Evolutionary conservation across 352 stramenopile species (phyloP), one percentile per base, ranked within the genome.

Genomic region (Elongisporangium prolatum): DNA sequence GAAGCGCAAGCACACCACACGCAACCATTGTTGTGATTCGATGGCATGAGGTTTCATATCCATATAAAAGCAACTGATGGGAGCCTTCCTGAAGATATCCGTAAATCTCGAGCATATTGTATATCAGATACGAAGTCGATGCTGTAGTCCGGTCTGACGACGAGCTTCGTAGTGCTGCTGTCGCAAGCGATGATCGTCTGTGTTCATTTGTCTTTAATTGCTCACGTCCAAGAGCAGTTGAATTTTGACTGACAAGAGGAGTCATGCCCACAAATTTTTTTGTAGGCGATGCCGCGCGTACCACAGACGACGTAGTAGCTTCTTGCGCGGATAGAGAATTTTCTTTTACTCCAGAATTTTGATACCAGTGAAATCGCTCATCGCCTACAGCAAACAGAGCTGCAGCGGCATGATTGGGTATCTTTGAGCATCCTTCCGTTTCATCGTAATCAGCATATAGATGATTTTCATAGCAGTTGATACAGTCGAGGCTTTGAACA

Each of bases 341-440:
- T 0, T 64, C 62, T 60, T 70, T 81, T 0, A 65, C 38, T 2
- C 54, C 52, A 14, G 61, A 50, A 34, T 72, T 77, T 53, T 86
- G 69, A 28, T 89, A 83, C 80, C 78, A 88, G 28, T 88, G 78
- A 52, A 85, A 88, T 0, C 75, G 67, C 24, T 91, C 80, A 28
- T 89, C 77, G 0, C 75, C 76, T 8, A 67, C 50, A 14, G 72
- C 57, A 54, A 88, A 85, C 1, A 91, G 56, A 0, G 74, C 63
- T 10, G 62, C 52, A 4, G 80, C 65, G 6, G 59, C 51, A 44
- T 52, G 59, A 44, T 54, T 52, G 21, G 61, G 68, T 7, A 88
- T 63, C 25, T 62, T 56, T 4, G 71, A 67, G 49, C 74, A 75
- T 2, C 78, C 78, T 17, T 74, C 64, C 0, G 64, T 74, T 13